Conservation (phyloP, 805 yeast species). For the Hanseniaspora singularis region DNA sequence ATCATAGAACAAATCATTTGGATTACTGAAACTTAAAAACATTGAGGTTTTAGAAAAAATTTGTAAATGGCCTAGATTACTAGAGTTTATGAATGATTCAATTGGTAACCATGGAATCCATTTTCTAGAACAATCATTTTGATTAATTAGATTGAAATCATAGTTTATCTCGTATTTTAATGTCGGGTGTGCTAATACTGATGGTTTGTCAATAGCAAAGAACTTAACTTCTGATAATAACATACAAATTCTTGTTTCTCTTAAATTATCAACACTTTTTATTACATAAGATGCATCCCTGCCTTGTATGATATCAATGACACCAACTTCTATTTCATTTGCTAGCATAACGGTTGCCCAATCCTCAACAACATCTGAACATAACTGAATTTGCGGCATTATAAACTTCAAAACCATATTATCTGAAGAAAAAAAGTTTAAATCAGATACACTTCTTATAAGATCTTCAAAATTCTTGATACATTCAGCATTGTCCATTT, state of each 20-base stretch:
- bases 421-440: slow-evolving; percentile 35
- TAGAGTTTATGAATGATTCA: slow-evolving; percentile 29
- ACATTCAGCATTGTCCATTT: slow-evolving; percentile 25
- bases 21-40: slow-evolving; percentile 38
- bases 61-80: slow-evolving; percentile 38
- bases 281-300: not conserved
- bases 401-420: slow-evolving; percentile 43
- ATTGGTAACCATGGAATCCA: slow-evolving; percentile 65
- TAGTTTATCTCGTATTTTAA: slow-evolving; percentile 17
- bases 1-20: slow-evolving; percentile 40
- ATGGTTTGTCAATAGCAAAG: slow-evolving; percentile 37
- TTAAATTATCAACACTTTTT: slow-evolving; percentile 29
- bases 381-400: slow-evolving; percentile 52
- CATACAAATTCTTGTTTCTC: slow-evolving; percentile 48
- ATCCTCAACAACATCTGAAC: slow-evolving; percentile 35
- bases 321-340: slow-evolving; percentile 46
- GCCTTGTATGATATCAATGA: slow-evolving; percentile 34
- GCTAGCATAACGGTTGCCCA: slow-evolving; percentile 44
- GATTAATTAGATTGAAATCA: not conserved
- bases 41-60: slow-evolving; percentile 43
- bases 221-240: slow-evolving; percentile 45
- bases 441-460: slow-evolving; percentile 32
- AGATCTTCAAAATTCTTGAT: slow-evolving; percentile 38
- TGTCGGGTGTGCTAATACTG: slow-evolving; percentile 21
- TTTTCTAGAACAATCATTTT: slow-evolving; percentile 26